Percentiles rank a stretch among this genome's conserved stretches.
phyloP scores from a whole-genome alignment of 169 alveolate species.

The Plasmodium malariae region DNA sequence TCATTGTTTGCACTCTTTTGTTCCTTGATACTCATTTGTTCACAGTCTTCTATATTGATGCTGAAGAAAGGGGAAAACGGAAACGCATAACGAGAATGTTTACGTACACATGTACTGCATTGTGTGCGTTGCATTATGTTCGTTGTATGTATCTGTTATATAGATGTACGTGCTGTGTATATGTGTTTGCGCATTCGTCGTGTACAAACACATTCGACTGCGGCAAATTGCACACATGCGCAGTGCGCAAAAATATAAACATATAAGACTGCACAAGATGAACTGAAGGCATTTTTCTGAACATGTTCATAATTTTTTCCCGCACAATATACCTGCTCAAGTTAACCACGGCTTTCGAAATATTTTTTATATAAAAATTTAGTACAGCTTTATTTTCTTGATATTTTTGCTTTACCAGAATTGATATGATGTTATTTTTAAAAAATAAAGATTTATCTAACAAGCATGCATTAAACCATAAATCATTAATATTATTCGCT shows the following conservation, averaged over 20 bases:
- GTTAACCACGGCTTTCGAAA: conserved; percentile 30
- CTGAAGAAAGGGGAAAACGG: neutral
- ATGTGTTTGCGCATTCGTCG: too few species aligned
- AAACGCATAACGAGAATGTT: too few species aligned
- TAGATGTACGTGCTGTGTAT: too few species aligned
- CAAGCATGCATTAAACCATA: conserved; percentile 73
- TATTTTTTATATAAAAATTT: conserved; percentile 54
- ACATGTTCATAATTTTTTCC: too few species aligned
- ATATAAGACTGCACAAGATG: too few species aligned
- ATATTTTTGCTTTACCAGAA: conserved; percentile 52
- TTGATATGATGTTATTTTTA: conserved; percentile 33
- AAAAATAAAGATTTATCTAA: conserved; percentile 33
- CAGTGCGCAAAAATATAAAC: too few species aligned
- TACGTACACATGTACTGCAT: too few species aligned
- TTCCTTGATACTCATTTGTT: conserved; percentile 53
- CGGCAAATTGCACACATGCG: too few species aligned
- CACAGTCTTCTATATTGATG: conserved; percentile 45
- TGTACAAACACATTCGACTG: too few species aligned
- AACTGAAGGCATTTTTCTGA: too few species aligned
- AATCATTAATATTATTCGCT: conserved; percentile 57
- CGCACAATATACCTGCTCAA: conserved; percentile 18
- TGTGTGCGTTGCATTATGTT: too few species aligned
- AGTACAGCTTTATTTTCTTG: conserved; percentile 45
- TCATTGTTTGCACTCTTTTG: conserved; percentile 44
- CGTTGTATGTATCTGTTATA: too few species aligned